Base-by-base conservation (phyloP, 768 basidiomycete species). In the Naganishia kalamii region DNA sequence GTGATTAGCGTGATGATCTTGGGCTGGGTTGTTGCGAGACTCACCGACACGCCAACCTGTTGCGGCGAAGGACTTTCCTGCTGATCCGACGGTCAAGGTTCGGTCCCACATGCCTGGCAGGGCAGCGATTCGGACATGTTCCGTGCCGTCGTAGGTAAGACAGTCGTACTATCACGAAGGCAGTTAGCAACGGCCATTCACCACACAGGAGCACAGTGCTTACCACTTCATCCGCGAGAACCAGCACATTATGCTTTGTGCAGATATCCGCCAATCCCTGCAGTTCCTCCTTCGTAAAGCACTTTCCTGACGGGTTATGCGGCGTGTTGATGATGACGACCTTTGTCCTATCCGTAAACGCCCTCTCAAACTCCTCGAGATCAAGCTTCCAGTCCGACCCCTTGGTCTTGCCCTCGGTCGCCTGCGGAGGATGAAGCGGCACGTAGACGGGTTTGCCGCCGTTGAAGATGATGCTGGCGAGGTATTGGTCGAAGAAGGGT, bases 71-170 rank as follows among this genome's bases (percentile, higher is more conserved):
- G 91, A 86, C 82, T 97, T 92, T 93, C 92, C 92, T 30, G 90
- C 93, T n/a, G 91, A 93, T 32, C 88, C 86, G 62, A 97, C 90
- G 7, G 94, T 97, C 46, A 99, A 86, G 0, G 96, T 99, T 47
- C 96, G 86, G 70, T 97, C 90, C 93, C 93, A 98, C 90, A 98
- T 96, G 23, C 92, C 90, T 5, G 92, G 93, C n/a, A 99, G 83
- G 37, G 82, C 90, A 3, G 94, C 93, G 71, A 98, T 88, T 61
- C 94, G 87, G 62, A 92, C 81, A 77, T 99, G 96, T 72, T 94
- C 87, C 72, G 87, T 87, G 37, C 83, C 85, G 70, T 92, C 90
- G 70, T 87, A 96, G 17, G 92, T 85, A 41, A 99, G 85, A 71
- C 88, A 88, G 72, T 99, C 96, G 78, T 99, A 99, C 89, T 94